These are phyloP conservation scores for Nannizzia gypsea DNA, from an alignment of 2,329 filamentous ascomycete species.

Conservation along the genomic window DNA sequence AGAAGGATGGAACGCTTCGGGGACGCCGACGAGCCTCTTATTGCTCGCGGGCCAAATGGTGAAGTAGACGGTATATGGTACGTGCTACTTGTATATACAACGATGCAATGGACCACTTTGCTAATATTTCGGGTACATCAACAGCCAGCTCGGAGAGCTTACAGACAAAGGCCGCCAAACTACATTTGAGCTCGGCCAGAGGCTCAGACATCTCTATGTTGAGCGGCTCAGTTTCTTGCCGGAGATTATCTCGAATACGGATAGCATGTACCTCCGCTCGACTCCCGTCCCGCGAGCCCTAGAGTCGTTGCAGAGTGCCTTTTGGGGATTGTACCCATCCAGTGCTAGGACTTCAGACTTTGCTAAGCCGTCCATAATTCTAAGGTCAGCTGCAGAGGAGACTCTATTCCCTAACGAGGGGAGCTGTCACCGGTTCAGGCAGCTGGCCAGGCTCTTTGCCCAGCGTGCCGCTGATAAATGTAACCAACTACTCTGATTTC, in stretches of 20 bases:
- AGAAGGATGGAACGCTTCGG: conserved; percentile 77
- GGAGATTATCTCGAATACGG: conserved; percentile 40
- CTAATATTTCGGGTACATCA: background rate
- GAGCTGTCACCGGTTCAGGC: conserved; percentile 60
- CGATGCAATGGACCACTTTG: background rate
- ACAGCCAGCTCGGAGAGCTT: conserved; percentile 49
- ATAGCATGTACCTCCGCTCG: conserved; percentile 59
- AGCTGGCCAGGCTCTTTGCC: conserved; percentile 58
- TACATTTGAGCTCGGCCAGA: conserved; percentile 55
- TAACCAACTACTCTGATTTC: conserved; percentile 15
- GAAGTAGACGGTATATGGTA: conserved; percentile 74
- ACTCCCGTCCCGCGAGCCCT: conserved; percentile 65
- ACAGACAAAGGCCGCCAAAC: conserved; percentile 64
- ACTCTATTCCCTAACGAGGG: conserved; percentile 69
- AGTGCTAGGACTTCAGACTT: conserved; percentile 41
- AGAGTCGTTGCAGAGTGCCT: conserved; percentile 64
- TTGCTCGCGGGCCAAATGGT: conserved; percentile 55
- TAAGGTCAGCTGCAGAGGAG: conserved; percentile 55
- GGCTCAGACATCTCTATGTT: conserved; percentile 61
- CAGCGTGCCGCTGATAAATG: conserved; percentile 59
- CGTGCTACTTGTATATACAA: conserved; percentile 4
- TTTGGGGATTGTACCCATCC: conserved; percentile 61
- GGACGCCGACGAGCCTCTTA: conserved; percentile 52
- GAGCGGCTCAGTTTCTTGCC: conserved; percentile 64
- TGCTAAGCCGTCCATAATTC: conserved; percentile 53